phyloP scores from a whole-genome alignment of 2,329 filamentous ascomycete genomes.

The Fusarium albidum region DNA sequence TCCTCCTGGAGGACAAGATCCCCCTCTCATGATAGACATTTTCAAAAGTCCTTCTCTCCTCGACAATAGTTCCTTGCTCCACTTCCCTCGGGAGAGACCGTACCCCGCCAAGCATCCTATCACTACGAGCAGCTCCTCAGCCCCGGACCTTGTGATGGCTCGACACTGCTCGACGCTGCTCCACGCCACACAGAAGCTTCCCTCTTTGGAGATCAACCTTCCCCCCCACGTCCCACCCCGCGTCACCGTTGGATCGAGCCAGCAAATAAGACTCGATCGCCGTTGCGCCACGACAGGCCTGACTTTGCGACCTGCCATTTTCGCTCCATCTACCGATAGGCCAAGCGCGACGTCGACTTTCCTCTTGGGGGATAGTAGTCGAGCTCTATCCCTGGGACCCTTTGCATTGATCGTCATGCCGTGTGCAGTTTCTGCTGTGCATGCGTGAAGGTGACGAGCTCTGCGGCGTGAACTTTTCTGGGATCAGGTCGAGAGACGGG shows the following conservation, averaged over 20 bases:
- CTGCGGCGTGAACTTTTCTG: not conserved
- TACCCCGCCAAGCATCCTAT: conserved; percentile 18
- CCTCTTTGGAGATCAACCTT: not conserved
- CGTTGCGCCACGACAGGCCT: conserved; percentile 16
- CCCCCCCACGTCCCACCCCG: conserved; percentile 1
- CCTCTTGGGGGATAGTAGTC: conserved; percentile 15
- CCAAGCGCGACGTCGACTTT: conserved; percentile 9
- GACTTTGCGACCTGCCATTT: conserved; percentile 36
- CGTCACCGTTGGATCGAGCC: conserved; percentile 12
- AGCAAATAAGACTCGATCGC: conserved; percentile 17
- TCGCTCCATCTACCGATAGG: conserved; percentile 26
- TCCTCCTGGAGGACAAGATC: conserved; percentile 1
- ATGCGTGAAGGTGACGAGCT: not conserved
- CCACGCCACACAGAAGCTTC: not conserved
- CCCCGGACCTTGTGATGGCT: conserved; percentile 15
- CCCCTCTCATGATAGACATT: conserved; percentile 5
- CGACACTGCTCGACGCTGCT: conserved; percentile 10
- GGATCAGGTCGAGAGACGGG: not conserved
- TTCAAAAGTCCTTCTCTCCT: conserved; percentile 25
- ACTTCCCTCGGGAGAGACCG: conserved; percentile 1
- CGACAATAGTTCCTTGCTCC: conserved; percentile 36
- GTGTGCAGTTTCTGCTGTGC: not conserved
- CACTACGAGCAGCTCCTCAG: conserved; percentile 7
- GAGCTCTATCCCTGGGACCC: not conserved
- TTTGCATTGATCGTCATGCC: conserved; percentile 7